Evolutionary conservation across 2,329 filamentous ascomycete species (phyloP), one percentile per base, ranked within the genome.

Genomic region (Penicillium sp.): DNA sequence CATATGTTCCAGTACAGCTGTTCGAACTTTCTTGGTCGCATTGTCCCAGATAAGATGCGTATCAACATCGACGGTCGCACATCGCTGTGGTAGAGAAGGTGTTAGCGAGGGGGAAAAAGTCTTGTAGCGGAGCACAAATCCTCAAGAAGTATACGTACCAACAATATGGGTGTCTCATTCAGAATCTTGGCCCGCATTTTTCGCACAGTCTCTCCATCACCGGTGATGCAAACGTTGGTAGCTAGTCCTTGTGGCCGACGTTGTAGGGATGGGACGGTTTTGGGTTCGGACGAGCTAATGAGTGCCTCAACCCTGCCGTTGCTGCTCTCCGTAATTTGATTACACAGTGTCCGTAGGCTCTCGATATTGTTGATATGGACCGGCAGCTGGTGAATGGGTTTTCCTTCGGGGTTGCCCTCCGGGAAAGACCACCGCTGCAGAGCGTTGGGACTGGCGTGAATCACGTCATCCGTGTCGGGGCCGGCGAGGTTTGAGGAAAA

Each of bases 371-470:
- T 89, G 62, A 88, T 87, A 76, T 99, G 95, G 26, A 97, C 89
- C n/a, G 95, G 95, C 65, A 99, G 84, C 74, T 96, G 91, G 81
- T 96, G 89, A 61, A 93, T 90, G 50, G 92, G 91, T 60, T 92
- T 89, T 70, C 91, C 90, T 73, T 96, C 92, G 64, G 91, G 88
- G 58, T 91, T 91, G 70, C 91, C 92, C 75, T 92, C 91, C 66
- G 94, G 91, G 78, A 97, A 94, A 55, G 92, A 95, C 95, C 95
- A 99, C 76, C 92, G 89, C 68, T 94, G 86, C 67, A 96, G 89
- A 64, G 94, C 93, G 70, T 92, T 91, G 61, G 89, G 88, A 66
- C 91, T 97, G 66, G 94, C 93, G 80, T 97, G 94, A 64, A 98
- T 86, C 72, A 99, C 92, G 78, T 98, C 93, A 78, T 97, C 93